Conservation (phyloP, 2,329 filamentous ascomycete species). For the Blastomyces parvus region DNA sequence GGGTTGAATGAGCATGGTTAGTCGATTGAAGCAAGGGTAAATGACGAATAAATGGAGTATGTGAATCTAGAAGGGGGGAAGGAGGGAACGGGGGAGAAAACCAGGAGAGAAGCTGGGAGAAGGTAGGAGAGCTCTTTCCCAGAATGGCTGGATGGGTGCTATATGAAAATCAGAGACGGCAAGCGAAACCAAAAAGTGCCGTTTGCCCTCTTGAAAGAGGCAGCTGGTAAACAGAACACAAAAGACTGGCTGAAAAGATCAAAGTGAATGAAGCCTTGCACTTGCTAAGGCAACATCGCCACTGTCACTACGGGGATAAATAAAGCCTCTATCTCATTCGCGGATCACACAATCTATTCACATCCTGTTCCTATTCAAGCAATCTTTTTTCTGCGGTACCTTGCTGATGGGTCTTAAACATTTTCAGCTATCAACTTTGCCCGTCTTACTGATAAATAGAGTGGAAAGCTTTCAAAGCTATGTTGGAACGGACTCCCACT, state of each 20-base stretch:
- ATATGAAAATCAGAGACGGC: neutral
- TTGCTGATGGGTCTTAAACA: no score
- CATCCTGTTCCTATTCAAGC: neutral
- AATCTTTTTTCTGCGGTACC: neutral
- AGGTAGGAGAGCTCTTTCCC: neutral
- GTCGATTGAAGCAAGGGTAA: neutral
- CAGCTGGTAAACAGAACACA: neutral
- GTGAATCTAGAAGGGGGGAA: neutral
- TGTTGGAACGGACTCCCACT: neutral
- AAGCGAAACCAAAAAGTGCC: neutral
- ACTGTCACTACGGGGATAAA: neutral
- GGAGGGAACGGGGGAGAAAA: no score
- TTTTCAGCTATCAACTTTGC: no score
- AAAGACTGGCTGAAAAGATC: neutral
- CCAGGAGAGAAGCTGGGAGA: no score
- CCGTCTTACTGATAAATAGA: no score
- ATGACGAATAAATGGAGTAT: neutral
- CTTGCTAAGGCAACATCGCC: neutral
- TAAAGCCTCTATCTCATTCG: neutral
- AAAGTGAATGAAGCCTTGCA: neutral
- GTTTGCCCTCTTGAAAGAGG: neutral
- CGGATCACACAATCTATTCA: neutral
- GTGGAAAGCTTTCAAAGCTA: no score
- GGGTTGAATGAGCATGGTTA: neutral
- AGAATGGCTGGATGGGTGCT: neutral